A percentile compares a stretch with the other conserved stretches of the same genome.
Evolutionary conservation across 495 filamentous ascomycete species (phyloP).

Genomic region (Lichina pygmaea): DNA sequence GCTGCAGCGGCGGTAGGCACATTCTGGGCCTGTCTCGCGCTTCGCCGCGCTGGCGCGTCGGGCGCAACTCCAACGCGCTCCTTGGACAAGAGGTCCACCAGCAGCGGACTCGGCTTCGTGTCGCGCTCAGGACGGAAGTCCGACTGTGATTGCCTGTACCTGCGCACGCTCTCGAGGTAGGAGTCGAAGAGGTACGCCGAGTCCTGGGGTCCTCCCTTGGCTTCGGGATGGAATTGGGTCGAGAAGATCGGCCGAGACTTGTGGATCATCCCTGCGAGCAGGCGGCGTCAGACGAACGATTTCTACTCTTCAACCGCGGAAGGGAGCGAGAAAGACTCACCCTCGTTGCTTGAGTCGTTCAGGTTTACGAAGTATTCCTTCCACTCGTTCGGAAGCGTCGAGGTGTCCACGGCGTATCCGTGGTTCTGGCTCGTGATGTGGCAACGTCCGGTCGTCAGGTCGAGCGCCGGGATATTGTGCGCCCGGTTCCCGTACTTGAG

Average conservation of each 20-base stretch:
- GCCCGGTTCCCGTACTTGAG: conserved; percentile 94
- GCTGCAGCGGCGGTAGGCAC: no score
- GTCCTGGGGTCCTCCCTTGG: conserved; percentile 86
- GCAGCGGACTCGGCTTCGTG: conserved; percentile 55
- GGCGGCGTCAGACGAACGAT: background rate
- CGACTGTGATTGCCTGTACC: conserved; percentile 61
- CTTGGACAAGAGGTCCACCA: conserved; percentile 77
- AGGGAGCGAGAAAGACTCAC: conserved; percentile 9
- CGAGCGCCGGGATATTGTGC: conserved; percentile 91
- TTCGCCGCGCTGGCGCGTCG: conserved; percentile 5
- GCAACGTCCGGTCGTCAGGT: conserved; percentile 84
- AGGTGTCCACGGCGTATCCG: conserved; percentile 83
- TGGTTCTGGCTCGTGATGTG: conserved; percentile 98
- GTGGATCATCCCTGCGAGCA: conserved; percentile 48
- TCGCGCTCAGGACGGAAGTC: conserved; percentile 38
- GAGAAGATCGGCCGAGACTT: conserved; percentile 89
- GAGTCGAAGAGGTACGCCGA: conserved; percentile 85
- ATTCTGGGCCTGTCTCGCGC: no score
- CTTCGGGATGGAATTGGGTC: conserved; percentile 95
- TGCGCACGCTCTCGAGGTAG: conserved; percentile 69
- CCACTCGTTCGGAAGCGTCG: conserved; percentile 59
- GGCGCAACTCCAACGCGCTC: conserved; percentile 81
- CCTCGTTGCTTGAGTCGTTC: conserved; percentile 87
- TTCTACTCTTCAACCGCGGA: background rate
- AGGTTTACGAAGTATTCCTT: conserved; percentile 96